Base-by-base conservation (phyloP, 2,329 filamentous ascomycete genomes). In the Colletotrichum kahawae region DNA sequence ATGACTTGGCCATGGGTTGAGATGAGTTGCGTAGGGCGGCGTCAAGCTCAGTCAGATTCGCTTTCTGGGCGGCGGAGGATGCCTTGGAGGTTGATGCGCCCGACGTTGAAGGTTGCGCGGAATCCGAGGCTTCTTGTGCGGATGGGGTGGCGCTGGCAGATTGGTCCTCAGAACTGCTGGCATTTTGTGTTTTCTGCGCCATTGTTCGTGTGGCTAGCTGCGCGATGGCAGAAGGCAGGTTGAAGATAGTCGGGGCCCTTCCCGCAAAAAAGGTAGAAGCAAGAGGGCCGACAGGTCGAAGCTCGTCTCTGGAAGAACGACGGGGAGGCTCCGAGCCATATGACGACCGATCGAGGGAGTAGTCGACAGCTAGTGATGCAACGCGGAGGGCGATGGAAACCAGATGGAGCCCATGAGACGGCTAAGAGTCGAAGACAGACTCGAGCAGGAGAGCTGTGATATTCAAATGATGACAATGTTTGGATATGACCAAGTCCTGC, bases 1-100 rank as follows among this genome's bases (percentile, higher is more conserved):
- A 85, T 74, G 89, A 86, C 78, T 88, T 88, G 69, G 84, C 87
- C 86, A 89, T 88, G 76, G 87, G 82, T 74, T 87, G 85, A 21
- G 86, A 84, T 54, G 75, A 74, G 79, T 84, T 81, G 70, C 74
- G 74, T 36, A 74, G 75, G 75, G 83, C 81, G 71, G 79, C 80
- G 73, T 84, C 82, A 74, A 80, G 77, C 70, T 84, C 83, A 74
- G 82, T 78, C 78, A 80, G 77, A 77, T 82, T 83, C 62, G 81
- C 79, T 77, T 85, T 76, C 33, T 66, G 66, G 48, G 65, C 60
- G 31, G 76, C 65, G 31, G 70, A 70, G 54, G 57, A 62, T 29
- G 71, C 31, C 43, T 70, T 76, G 43, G 76, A 73, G 51, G 74
- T 77, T 27, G 72, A 59, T 63, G 63, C 59, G 63, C 62, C 67